Evolutionary conservation across 352 stramenopile species (phyloP).

Genomic region (Phytophthora hybrid): DNA sequence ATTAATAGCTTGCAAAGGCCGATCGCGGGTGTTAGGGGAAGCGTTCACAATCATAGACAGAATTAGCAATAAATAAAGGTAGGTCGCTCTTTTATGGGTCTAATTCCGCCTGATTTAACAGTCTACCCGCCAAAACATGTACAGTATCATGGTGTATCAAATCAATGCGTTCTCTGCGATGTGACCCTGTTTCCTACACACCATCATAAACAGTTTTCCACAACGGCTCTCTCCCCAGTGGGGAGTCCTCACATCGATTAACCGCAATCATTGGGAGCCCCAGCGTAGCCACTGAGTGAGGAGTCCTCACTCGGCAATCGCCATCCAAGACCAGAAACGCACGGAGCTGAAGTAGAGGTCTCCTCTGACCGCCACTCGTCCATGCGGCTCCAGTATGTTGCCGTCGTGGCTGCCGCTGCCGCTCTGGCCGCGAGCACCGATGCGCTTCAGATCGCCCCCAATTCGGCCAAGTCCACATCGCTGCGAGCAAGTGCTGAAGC

Average conservation of each 20-base stretch:
- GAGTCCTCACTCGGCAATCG: slow-evolving; percentile 22
- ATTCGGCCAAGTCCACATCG: slow-evolving; percentile 26
- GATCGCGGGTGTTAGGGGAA: too few species aligned
- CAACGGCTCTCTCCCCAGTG: slow-evolving; percentile 1
- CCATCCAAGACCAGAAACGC: slow-evolving; percentile 5
- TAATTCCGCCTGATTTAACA: too few species aligned
- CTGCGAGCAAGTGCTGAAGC: slow-evolving; percentile 14
- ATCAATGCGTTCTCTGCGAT: too few species aligned
- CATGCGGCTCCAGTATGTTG: slow-evolving; percentile 23
- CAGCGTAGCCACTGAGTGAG: slow-evolving; percentile 5
- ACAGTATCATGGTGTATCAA: too few species aligned
- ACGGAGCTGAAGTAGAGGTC: not conserved
- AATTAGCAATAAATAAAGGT: too few species aligned
- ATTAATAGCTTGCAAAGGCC: too few species aligned
- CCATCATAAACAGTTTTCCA: too few species aligned
- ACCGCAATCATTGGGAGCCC: too few species aligned
- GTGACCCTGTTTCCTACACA: too few species aligned
- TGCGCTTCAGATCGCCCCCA: slow-evolving; percentile 22
- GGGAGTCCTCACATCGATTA: slow-evolving; percentile 2
- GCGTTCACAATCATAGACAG: too few species aligned
- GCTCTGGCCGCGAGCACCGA: slow-evolving; percentile 11
- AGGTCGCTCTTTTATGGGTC: too few species aligned
- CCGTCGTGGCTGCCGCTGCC: slow-evolving; percentile 20
- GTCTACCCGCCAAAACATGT: too few species aligned
- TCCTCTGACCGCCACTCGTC: not conserved